These are phyloP conservation scores for Cladochytrium replicatum DNA, from an alignment of 192 early-diverging fungal genomes.

Conservation along the genomic window DNA sequence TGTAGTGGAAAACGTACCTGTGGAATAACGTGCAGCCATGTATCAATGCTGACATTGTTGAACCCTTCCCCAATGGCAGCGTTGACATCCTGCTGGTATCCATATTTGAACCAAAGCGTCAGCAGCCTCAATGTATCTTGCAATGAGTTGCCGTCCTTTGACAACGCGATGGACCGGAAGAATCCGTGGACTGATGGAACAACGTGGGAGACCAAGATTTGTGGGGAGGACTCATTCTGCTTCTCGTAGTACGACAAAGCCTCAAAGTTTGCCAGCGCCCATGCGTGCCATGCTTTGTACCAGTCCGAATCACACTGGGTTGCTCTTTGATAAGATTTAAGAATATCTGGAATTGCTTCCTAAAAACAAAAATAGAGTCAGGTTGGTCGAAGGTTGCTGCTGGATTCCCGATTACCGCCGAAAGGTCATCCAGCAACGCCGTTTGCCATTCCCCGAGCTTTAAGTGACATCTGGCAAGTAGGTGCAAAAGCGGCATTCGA, in stretches of 20 bases:
- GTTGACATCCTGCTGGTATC: conserved; percentile 60
- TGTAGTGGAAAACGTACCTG: conserved; percentile 28
- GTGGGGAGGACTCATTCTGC: conserved; percentile 50
- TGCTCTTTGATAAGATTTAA: conserved; percentile 59
- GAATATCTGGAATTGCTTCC: conserved; percentile 33
- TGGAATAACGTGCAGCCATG: conserved; percentile 89
- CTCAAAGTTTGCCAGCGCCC: conserved; percentile 73
- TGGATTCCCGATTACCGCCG: conserved; percentile 8
- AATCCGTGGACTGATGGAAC: conserved; percentile 73
- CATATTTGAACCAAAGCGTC: conserved; percentile 83
- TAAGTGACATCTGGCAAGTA: conserved; percentile 53
- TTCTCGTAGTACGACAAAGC: conserved; percentile 54
- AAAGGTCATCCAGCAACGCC: conserved; percentile 25
- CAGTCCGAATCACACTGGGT: conserved; percentile 66
- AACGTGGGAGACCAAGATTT: conserved; percentile 45
- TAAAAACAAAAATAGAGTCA: neutral
- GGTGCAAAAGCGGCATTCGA: neutral
- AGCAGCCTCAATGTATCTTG: conserved; percentile 78
- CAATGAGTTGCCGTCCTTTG: conserved; percentile 56
- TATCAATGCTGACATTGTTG: conserved; percentile 61
- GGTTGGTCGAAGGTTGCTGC: neutral
- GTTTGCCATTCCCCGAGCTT: conserved; percentile 80
- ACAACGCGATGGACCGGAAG: conserved; percentile 75
- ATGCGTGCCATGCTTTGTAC: conserved; percentile 87
- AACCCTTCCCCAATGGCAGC: conserved; percentile 57